Evolutionary conservation across 129 eudicot species (phyloP).

Genomic region (Pulicaria dysenterica): DNA sequence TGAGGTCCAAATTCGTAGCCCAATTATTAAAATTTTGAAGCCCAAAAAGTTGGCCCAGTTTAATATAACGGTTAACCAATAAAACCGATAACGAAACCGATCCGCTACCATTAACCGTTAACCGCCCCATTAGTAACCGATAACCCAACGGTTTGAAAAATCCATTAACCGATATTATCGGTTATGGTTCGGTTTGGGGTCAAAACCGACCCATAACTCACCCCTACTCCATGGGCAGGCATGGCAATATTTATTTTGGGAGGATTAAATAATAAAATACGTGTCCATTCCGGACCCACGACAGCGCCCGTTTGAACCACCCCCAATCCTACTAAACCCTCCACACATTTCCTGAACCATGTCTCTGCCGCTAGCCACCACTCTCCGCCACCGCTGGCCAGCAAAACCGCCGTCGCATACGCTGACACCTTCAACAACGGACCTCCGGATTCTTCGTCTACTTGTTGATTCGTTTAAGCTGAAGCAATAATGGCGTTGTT

Average conservation of each 20-base stretch:
- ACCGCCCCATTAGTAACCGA: too few species aligned
- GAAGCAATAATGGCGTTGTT: conserved; percentile 41
- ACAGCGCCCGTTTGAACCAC: conserved; percentile 2
- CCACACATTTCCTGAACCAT: conserved; percentile 16
- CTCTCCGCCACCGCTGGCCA: conserved; percentile 23
- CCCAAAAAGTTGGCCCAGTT: too few species aligned
- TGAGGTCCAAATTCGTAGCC: too few species aligned
- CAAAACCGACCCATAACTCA: too few species aligned
- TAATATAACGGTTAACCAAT: too few species aligned
- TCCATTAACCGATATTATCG: too few species aligned
- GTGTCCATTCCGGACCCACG: conserved; percentile 30
- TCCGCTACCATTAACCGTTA: too few species aligned
- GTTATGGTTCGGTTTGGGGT: too few species aligned
- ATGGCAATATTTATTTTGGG: background rate
- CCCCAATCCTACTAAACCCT: conserved; percentile 32
- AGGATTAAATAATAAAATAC: conserved; percentile 8
- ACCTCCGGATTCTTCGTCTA: background rate
- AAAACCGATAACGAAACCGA: too few species aligned
- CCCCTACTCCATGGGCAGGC: too few species aligned
- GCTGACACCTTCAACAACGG: background rate
- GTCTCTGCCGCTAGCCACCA: conserved; percentile 30
- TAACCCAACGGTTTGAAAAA: too few species aligned
- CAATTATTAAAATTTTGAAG: too few species aligned
- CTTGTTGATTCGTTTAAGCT: background rate
- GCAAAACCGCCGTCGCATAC: conserved; percentile 23